A percentile compares a stretch with the other conserved stretches of the same genome.
phyloP scores from a whole-genome alignment of 208 protist genomes.

The Endotrypanum monterogeii region DNA sequence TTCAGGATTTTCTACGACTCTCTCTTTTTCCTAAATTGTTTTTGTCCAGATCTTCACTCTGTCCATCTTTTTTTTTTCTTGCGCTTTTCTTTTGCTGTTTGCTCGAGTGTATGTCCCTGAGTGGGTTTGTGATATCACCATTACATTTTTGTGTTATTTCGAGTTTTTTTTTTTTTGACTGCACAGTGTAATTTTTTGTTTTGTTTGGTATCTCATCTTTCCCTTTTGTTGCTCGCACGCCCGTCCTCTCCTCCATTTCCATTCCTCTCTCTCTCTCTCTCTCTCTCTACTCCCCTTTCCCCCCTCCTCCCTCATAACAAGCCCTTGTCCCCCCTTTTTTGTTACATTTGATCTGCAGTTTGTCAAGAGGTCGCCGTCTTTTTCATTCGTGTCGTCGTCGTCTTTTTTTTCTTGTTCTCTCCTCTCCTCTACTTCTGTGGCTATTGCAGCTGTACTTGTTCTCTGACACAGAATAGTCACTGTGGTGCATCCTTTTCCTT shows the following conservation, averaged over 20 bases:
- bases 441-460: not conserved
- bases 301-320: not conserved
- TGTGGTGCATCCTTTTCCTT: not conserved
- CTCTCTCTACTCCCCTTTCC: not conserved
- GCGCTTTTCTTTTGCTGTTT: not conserved
- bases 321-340: not conserved
- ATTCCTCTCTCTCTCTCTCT: not conserved
- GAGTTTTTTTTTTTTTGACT: too few relatives aligned
- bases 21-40: not conserved
- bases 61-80: not conserved
- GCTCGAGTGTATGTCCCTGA: too few relatives aligned
- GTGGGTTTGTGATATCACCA: too few relatives aligned
- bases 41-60: too few relatives aligned
- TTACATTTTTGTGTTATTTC: not conserved
- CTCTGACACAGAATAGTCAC: not conserved
- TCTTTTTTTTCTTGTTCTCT: constrained; percentile 9
- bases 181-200: too few relatives aligned
- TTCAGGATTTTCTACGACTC: too few relatives aligned
- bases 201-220: too few relatives aligned
- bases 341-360: not conserved
- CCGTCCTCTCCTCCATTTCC: not conserved
- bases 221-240: too few relatives aligned
- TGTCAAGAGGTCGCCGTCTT: not conserved
- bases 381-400: not conserved
- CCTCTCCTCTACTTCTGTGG: constrained; percentile 2